A percentile compares a stretch with the other conserved stretches of the same genome.
Evolutionary conservation across 768 basidiomycete genomes (phyloP).

Genomic region (Dentipellis fragilis): DNA sequence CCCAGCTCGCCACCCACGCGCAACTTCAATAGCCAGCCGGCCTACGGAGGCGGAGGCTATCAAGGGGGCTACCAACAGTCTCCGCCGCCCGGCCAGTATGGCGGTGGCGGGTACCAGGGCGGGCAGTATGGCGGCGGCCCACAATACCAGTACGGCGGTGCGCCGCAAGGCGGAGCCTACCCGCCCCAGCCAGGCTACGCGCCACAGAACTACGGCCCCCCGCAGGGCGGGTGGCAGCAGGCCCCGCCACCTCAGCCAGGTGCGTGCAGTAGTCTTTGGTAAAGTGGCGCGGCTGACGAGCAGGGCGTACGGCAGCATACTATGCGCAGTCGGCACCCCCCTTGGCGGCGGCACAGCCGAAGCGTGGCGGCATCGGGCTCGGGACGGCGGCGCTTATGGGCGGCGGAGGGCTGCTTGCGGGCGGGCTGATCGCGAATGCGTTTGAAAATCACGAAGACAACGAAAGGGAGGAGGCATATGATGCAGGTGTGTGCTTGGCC

Average conservation of each 20-base stretch:
- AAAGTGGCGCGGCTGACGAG: neutral
- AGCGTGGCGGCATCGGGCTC: conserved; percentile 4
- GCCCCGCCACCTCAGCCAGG: conserved; percentile 6
- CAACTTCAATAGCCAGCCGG: conserved; percentile 19
- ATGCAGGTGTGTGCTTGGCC: conserved; percentile 22
- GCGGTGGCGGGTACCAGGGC: conserved; percentile 16
- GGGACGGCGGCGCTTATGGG: conserved; percentile 11
- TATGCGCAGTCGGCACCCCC: neutral
- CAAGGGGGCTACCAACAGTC: conserved; percentile 8
- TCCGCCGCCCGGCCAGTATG: conserved; percentile 16
- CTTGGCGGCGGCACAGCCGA: neutral
- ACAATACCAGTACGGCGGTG: conserved; percentile 11
- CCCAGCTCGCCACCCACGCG: conserved; percentile 36
- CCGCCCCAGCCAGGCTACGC: conserved; percentile 14
- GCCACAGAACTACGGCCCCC: conserved; percentile 9
- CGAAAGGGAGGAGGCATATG: conserved; percentile 23
- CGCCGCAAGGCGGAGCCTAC: conserved; percentile 9
- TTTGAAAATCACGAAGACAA: conserved; percentile 32
- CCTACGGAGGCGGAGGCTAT: conserved; percentile 2
- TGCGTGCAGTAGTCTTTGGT: neutral
- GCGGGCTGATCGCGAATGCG: conserved; percentile 42
- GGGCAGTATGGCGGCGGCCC: conserved; percentile 16
- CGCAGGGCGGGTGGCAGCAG: conserved; percentile 11
- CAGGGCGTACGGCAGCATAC: neutral
- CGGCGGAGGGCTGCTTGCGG: conserved; percentile 60